Conservation (phyloP, 805 yeast genomes). For the Hanseniaspora lachancei region DNA sequence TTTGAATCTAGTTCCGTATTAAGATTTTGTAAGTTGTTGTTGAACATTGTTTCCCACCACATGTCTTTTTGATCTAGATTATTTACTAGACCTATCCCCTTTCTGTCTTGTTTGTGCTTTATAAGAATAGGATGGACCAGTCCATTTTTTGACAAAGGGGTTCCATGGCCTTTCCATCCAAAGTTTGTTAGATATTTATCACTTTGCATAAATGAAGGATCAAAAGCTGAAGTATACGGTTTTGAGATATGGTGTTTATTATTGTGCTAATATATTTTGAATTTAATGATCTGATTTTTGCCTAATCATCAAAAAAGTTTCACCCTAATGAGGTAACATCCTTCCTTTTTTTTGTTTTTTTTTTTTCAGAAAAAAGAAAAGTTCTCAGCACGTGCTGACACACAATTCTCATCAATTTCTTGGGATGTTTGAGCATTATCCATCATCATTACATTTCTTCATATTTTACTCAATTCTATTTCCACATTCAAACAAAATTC, state of each 20-base stretch:
- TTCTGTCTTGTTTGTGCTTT: conserved; percentile 77
- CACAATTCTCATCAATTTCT: too few species aligned
- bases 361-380: neutral
- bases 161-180: conserved; percentile 83
- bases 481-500: neutral
- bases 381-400: neutral
- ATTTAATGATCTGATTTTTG: neutral
- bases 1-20: conserved; percentile 35
- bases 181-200: conserved; percentile 55
- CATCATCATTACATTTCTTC: too few species aligned
- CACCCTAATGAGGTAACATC: neutral
- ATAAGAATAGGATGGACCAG: conserved; percentile 75
- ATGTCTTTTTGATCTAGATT: conserved; percentile 61
- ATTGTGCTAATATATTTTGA: neutral
- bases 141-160: conserved; percentile 69
- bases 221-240: too few species aligned
- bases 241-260: too few species aligned
- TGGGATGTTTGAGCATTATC: too few species aligned
- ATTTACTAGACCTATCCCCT: conserved; percentile 72
- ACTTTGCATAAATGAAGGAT: conserved; percentile 49
- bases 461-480: too few species aligned
- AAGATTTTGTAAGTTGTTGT: conserved; percentile 73
- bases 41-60: conserved; percentile 96
- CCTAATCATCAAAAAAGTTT: neutral
- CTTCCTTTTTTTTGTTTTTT: neutral